A percentile compares a stretch with the other conserved stretches of the same genome.
phyloP scores from a whole-genome alignment of 768 basidiomycete species.

The Lactarius psammicola region DNA sequence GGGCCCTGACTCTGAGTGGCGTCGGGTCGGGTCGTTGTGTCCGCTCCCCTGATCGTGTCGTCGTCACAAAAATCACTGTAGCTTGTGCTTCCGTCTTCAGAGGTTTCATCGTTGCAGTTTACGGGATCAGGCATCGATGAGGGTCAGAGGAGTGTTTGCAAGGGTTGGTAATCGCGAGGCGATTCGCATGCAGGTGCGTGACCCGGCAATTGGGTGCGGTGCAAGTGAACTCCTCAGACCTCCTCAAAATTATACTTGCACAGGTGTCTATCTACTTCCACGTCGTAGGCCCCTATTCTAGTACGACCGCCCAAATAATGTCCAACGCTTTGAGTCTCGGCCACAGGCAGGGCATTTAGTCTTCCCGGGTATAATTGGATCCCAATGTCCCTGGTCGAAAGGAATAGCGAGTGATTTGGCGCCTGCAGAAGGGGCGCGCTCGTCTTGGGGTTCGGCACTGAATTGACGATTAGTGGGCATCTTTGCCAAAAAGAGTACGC shows the following conservation, averaged over 20 bases:
- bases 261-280: slow-evolving; percentile 9
- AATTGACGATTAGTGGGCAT: slow-evolving; percentile 9
- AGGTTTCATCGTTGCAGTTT: not conserved
- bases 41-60: not conserved
- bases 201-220: not conserved
- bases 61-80: slow-evolving; percentile 24
- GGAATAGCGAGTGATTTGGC: slow-evolving; percentile 97
- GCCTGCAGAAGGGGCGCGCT: slow-evolving; percentile 94
- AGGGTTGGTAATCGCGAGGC: not conserved
- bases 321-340: slow-evolving; percentile 89
- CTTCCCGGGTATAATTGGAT: slow-evolving; percentile 74
- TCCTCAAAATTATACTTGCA: slow-evolving; percentile 5
- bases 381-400: slow-evolving; percentile 85
- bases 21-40: not conserved
- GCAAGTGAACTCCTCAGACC: not conserved
- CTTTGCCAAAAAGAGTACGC: slow-evolving; percentile 23
- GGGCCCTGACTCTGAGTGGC: not conserved
- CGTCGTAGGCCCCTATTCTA: slow-evolving; percentile 32
- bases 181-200: not conserved
- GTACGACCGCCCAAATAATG: slow-evolving; percentile 91
- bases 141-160: not conserved
- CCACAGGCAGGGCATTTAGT: slow-evolving; percentile 92
- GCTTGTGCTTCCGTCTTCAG: slow-evolving; percentile 10
- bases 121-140: slow-evolving; percentile 2
- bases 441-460: slow-evolving; percentile 86